Base-by-base conservation (phyloP, 2,329 filamentous ascomycete genomes). In the Pyricularia pennisetigena region DNA sequence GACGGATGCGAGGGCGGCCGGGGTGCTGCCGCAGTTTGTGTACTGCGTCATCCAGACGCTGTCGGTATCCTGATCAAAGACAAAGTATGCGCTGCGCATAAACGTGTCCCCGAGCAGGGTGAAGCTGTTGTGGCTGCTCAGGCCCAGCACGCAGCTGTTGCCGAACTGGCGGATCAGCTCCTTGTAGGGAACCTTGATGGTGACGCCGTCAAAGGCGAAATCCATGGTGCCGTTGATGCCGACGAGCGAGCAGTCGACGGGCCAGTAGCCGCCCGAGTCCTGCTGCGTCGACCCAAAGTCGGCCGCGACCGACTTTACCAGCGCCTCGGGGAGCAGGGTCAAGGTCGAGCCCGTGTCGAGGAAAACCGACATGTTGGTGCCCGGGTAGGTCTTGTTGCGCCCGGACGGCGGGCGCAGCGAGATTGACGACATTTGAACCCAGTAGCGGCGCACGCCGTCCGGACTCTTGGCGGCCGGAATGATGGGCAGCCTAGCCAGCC, bases 301-400 rank as follows among this genome's bases (percentile, higher is more conserved):
- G 26, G 76, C 73, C 24, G 82, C 82, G 35, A 88, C 82, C 61
- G 73, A 71, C n/a, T 77, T 73, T 61, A 84, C 84, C 35, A 92
- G 77, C 24, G 76, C 74, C 68, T 84, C 78, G 0, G 90, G 90
- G 1, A 93, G 80, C 68, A 91, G 85, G 66, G 86, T 89, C 73
- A 91, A 80, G 16, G 88, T 91, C 28, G 87, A 88, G 7, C 90
- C 90, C 29, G 87, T 90, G 77, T 93, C 90, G 62, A 92, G 82
- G 67, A 92, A 87, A 12, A 90, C 88, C 14, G 86, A 81, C 71
- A 82, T 78, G 20, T 72, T 72, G 63, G 78, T 78, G 73, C 76
- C 76, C 57, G 73, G 67, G 71, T 82, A 82, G 69, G 72, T 72
- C 62, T 74, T 76, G 35, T 71, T 73, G 64, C 73, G 5, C 29